Base-by-base conservation (phyloP, 345 rosid genomes). In the Gossypium thurberi region DNA sequence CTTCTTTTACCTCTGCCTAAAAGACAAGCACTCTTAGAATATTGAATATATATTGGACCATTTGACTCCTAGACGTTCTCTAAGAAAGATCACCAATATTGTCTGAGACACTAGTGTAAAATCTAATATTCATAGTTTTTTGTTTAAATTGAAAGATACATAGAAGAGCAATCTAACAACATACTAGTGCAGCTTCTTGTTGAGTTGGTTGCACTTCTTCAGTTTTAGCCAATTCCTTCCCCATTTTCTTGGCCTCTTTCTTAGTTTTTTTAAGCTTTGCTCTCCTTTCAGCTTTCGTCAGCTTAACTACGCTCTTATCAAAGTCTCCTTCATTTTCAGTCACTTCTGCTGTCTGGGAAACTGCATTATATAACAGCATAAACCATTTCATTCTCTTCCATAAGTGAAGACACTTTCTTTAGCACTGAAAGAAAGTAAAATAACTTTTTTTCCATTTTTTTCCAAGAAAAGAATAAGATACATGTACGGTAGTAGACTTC, bases 1-100 rank as follows among this genome's bases (percentile, higher is more conserved):
- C 98, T 78, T 91, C 84, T 84, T 89, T 86, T 79, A 95, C 91
- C 82, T 93, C 93, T n/a, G 91, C 98, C 99, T 95, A 81, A 72
- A 80, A 10, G 72, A 76, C 66, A 43, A 26, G 28, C 68, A 48
- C 10, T 44, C 9, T 44, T 72, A 59, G 44, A 61, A 61, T 21
- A 46, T 72, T 48, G 59, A 61, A 72, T 11, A 72, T 43, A 60
- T 33, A 33, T 28, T 20, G 52, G 10, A 43, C 10, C 40, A 53
- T 15, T 46, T 47, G 40, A 48, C 47, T 67, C 15, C 10, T 33
- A 13, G 3, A 66, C 15, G 2, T n/a, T 47, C 14, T 40, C 23
- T 18, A 0, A 2, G 13, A 6, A 23, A 46, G 7, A 48, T 25
- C 21, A 48, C 15, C 43, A 48, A 67, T 25, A 3, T 48, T 48